Evolutionary conservation across 2,329 filamentous ascomycete genomes (phyloP), one percentile per base, ranked within the genome.

Genomic region (Pezizomycotina sp.): DNA sequence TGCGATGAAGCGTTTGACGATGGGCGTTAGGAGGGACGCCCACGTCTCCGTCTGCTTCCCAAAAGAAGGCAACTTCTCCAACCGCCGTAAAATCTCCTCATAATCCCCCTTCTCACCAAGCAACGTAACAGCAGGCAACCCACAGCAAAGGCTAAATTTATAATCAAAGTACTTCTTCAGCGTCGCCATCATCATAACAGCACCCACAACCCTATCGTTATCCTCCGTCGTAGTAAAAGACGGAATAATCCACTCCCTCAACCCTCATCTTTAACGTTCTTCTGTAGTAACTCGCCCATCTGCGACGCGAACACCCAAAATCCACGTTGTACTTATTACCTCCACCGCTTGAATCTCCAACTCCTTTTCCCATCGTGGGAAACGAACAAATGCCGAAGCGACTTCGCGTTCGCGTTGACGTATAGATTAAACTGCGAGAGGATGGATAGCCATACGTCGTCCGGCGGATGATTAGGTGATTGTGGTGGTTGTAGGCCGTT

Each of bases 391-490:
- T 39, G 38, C 7, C 61, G 55, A 4, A 68, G 50, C n/a, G 60
- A 50, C 42, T 66, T 60, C 3, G 61, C 55, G 40, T 67, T 52
- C 2, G 49, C 55, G 31, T 65, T 65, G 47, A 69, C 52, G 43
- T 57, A 64, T 36, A 59, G 52, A 46, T 55, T 60, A 1, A 68
- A 45, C 42, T 69, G 65, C 0, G 57, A 54, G 1, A 69, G 47
- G 42, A 69, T 65, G 4, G 63, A 52, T 27, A 66, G 56, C 65
- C 65, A 69, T 10, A 68, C 48, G 38, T 69, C 65, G 18, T 70
- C 64, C 0, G 65, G 1, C 65, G 60, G 28, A 68, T 51, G 2
- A 48, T 50, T 0, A 69, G 56, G 37, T 65, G 57, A 34, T 62
- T 59, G 36, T 66, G 60, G 2, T 52, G 50, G 18, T 58, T 62